These are phyloP conservation scores for Colletotrichum liriopes DNA, from an alignment of 2,329 filamentous ascomycete species.

Conservation along the genomic window DNA sequence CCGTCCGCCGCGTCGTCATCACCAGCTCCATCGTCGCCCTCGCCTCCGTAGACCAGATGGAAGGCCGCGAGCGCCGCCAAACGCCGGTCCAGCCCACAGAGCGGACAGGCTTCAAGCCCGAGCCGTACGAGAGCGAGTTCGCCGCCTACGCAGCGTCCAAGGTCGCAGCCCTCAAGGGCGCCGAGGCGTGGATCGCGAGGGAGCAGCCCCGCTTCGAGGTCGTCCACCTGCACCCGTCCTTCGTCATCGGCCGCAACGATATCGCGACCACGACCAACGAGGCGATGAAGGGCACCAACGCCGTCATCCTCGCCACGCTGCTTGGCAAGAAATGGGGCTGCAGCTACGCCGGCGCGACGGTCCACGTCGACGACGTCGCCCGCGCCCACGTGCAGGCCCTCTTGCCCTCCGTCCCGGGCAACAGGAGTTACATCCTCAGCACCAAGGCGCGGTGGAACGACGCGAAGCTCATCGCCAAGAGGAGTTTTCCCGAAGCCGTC, in stretches of 20 bases:
- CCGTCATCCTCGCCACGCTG: constrained; percentile 52
- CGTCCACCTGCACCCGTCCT: constrained; percentile 55
- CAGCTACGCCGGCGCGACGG: constrained; percentile 49
- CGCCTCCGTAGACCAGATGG: constrained; percentile 32
- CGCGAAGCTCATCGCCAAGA: constrained; percentile 54
- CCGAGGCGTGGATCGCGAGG: constrained; percentile 52
- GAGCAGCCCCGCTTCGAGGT: constrained; percentile 54
- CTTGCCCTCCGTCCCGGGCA: constrained; percentile 49
- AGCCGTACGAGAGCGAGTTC: constrained; percentile 46
- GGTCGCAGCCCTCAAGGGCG: constrained; percentile 51
- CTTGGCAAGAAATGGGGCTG: constrained; percentile 49
- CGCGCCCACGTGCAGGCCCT: constrained; percentile 56
- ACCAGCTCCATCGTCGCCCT: constrained; percentile 65
- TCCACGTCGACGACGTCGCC: constrained; percentile 58
- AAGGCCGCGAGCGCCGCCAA: constrained; percentile 24
- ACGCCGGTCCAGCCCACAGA: constrained; percentile 20
- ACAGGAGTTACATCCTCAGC: constrained; percentile 51
- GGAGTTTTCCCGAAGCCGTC: constrained; percentile 46
- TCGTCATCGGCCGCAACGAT: constrained; percentile 56
- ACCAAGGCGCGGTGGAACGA: constrained; percentile 54
- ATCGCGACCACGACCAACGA: constrained; percentile 48
- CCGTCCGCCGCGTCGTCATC: constrained; percentile 61
- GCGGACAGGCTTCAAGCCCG: constrained; percentile 32
- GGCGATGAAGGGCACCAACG: constrained; percentile 54
- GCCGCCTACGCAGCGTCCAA: constrained; percentile 57